phyloP scores from a whole-genome alignment of 306 rosid species.

The Canavalia gladiata region DNA sequence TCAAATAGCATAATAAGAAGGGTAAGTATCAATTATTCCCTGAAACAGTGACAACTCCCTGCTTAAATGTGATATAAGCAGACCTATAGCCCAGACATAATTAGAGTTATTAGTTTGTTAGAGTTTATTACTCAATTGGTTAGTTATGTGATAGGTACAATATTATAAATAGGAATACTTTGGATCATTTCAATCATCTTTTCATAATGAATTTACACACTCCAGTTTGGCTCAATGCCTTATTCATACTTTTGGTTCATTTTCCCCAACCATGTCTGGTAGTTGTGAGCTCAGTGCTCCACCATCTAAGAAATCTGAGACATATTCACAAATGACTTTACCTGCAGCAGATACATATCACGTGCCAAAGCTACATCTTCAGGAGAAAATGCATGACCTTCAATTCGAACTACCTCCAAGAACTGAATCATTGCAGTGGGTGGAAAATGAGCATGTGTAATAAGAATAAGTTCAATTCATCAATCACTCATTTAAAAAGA shows the following conservation, averaged over 20 bases:
- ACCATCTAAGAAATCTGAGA: too few relatives aligned
- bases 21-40: not conserved
- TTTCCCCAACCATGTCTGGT: too few relatives aligned
- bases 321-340: conserved; percentile 21
- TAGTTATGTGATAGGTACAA: too few relatives aligned
- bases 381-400: conserved; percentile 87
- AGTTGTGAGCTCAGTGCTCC: too few relatives aligned
- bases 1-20: not conserved
- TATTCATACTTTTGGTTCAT: too few relatives aligned
- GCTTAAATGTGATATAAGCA: conserved; percentile 11
- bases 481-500: not conserved
- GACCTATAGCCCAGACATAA: not conserved
- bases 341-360: conserved; percentile 90
- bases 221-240: too few relatives aligned
- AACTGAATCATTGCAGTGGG: conserved; percentile 56
- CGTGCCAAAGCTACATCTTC: conserved; percentile 76
- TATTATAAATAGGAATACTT: too few relatives aligned
- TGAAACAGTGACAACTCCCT: not conserved
- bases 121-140: too few relatives aligned
- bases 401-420: conserved; percentile 88
- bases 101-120: too few relatives aligned
- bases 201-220: too few relatives aligned
- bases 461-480: not conserved
- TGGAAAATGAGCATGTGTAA: not conserved
- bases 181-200: too few relatives aligned